These are phyloP conservation scores for Ceriops zippeliana DNA, from an alignment of 345 rosid species.

Conservation along the genomic window DNA sequence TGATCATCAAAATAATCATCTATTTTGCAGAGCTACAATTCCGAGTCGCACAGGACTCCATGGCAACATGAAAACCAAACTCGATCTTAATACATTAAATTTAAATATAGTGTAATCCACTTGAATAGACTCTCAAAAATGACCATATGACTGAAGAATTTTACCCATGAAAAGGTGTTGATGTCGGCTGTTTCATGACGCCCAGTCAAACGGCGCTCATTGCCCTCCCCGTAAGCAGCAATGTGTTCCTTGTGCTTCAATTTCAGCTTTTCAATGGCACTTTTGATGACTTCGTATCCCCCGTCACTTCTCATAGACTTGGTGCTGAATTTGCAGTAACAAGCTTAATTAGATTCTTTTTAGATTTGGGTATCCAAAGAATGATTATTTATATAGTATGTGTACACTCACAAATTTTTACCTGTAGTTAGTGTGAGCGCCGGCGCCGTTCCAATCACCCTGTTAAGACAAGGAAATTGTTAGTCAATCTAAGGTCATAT, in stretches of 20 bases:
- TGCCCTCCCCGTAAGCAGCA: background rate
- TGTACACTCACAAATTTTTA: background rate
- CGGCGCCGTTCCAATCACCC: slow-evolving; percentile 17
- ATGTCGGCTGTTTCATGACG: slow-evolving; percentile 5
- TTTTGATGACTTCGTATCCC: slow-evolving; percentile 11
- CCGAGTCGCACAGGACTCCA: too few species aligned
- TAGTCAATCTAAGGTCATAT: background rate
- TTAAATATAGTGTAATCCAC: background rate
- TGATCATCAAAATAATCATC: background rate
- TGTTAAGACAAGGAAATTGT: background rate
- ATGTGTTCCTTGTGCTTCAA: slow-evolving; percentile 6
- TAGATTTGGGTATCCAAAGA: background rate
- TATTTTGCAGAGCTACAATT: background rate
- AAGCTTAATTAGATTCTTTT: background rate
- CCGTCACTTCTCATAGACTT: slow-evolving; percentile 10
- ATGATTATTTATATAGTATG: background rate
- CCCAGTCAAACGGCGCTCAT: slow-evolving; percentile 10
- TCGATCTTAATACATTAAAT: background rate
- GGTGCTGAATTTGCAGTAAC: background rate
- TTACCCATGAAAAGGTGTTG: slow-evolving; percentile 12
- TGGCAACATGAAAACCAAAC: too few species aligned
- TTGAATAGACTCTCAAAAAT: too few species aligned
- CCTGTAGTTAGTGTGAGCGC: slow-evolving; percentile 15
- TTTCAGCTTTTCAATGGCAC: slow-evolving; percentile 2
- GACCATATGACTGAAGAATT: too few species aligned